Evolutionary conservation across 306 rosid species (phyloP).

Genomic region (Casuarina glauca): DNA sequence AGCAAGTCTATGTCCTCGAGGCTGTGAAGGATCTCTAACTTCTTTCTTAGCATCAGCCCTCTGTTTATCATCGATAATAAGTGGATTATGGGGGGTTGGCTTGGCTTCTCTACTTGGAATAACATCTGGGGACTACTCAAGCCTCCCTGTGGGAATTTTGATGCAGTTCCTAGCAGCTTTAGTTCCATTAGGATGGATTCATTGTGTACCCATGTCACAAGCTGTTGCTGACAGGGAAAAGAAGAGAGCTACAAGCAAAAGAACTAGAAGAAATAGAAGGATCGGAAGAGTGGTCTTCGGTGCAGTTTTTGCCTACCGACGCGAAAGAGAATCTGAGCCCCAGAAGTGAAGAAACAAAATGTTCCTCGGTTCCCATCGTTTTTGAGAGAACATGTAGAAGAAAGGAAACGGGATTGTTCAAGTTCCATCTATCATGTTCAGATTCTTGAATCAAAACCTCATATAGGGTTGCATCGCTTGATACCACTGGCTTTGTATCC

Average conservation of each 20-base stretch:
- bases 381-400: slow-evolving; percentile 14
- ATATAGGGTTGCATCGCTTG: neutral
- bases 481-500: neutral
- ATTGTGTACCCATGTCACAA: slow-evolving; percentile 47
- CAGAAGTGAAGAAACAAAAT: slow-evolving; percentile 31
- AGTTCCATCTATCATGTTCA: neutral
- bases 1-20: slow-evolving; percentile 65
- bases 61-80: slow-evolving; percentile 66
- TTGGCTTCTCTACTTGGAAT: slow-evolving; percentile 69
- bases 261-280: slow-evolving; percentile 63
- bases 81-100: slow-evolving; percentile 78
- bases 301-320: slow-evolving; percentile 54
- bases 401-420: slow-evolving; percentile 7
- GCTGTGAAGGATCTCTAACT: slow-evolving; percentile 91
- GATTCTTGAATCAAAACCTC: neutral
- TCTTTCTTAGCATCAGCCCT: slow-evolving; percentile 77
- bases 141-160: slow-evolving; percentile 59
- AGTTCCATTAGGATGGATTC: slow-evolving; percentile 56
- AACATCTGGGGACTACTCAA: slow-evolving; percentile 61
- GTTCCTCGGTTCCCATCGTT: neutral
- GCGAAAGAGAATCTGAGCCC: slow-evolving; percentile 62
- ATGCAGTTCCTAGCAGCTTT: slow-evolving; percentile 73
- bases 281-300: slow-evolving; percentile 63
- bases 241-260: slow-evolving; percentile 55
- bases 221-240: slow-evolving; percentile 39